Evolutionary conservation across 495 filamentous ascomycete genomes (phyloP).

Genomic region (Sporormia fimetaria): DNA sequence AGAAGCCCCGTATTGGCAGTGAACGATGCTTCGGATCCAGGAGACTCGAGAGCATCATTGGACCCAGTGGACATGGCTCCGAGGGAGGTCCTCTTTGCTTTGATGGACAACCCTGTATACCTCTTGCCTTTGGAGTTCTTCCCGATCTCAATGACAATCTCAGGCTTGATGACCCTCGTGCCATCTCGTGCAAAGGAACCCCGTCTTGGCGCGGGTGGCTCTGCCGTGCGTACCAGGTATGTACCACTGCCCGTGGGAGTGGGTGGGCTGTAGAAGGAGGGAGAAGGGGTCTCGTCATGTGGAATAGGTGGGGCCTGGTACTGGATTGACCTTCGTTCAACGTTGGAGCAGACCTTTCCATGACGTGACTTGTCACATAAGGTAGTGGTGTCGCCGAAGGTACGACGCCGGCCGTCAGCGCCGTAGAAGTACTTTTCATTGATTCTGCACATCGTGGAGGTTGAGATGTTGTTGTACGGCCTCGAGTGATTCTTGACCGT

Average conservation of each 20-base stretch:
- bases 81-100: conserved; percentile 11
- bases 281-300: conserved; percentile 17
- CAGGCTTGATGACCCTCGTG: conserved; percentile 10
- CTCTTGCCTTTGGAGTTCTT: conserved; percentile 13
- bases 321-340: conserved; percentile 11
- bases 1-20: conserved; percentile 16
- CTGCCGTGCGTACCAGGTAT: conserved; percentile 12
- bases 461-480: not conserved
- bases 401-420: conserved; percentile 11
- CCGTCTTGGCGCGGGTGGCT: conserved; percentile 3
- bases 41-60: conserved; percentile 18
- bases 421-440: conserved; percentile 17
- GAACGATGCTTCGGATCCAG: conserved; percentile 16
- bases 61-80: conserved; percentile 13
- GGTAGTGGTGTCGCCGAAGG: conserved; percentile 7
- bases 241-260: conserved; percentile 19
- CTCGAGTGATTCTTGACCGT: conserved; percentile 1
- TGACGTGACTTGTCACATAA: conserved; percentile 12
- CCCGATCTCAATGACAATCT: conserved; percentile 16
- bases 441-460: conserved; percentile 17
- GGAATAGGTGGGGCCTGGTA: conserved; percentile 8
- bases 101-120: conserved; percentile 5
- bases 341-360: conserved; percentile 7
- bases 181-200: conserved; percentile 16
- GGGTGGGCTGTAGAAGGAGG: conserved; percentile 17